Percentiles rank a stretch among this genome's conserved stretches.
Evolutionary conservation across 2,329 filamentous ascomycete species (phyloP).

Genomic region (Aspergillus tubingensis): DNA sequence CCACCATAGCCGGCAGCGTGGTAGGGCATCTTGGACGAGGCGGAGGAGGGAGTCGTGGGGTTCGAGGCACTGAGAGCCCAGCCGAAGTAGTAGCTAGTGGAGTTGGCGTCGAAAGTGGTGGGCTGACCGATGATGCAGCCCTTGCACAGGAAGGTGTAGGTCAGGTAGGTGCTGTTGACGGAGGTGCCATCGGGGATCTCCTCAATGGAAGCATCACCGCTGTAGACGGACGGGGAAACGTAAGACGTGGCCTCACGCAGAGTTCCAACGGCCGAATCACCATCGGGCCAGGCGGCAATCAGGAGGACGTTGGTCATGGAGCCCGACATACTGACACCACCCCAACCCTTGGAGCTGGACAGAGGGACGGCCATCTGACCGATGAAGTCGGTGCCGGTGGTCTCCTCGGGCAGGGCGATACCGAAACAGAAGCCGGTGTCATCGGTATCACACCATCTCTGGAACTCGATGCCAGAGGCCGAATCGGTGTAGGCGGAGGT

Average conservation of each 20-base stretch:
- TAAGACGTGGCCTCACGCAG: constrained; percentile 18
- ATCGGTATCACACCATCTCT: constrained; percentile 20
- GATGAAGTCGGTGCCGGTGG: constrained; percentile 17
- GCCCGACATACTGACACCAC: constrained; percentile 20
- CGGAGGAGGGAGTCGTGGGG: constrained; percentile 17
- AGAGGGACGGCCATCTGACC: constrained; percentile 21
- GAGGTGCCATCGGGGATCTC: constrained; percentile 20
- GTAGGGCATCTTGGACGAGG: constrained; percentile 16
- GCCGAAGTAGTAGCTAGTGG: constrained; percentile 19
- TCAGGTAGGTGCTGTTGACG: constrained; percentile 21
- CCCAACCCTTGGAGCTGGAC: constrained; percentile 19
- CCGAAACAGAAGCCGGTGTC: constrained; percentile 20
- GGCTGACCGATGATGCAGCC: constrained; percentile 18
- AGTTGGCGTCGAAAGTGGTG: constrained; percentile 15
- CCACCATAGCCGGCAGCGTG: constrained; percentile 21
- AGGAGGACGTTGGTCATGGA: constrained; percentile 19
- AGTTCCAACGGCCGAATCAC: constrained; percentile 14
- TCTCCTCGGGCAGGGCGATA: constrained; percentile 19
- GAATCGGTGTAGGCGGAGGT: constrained; percentile 22
- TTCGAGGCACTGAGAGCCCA: constrained; percentile 20
- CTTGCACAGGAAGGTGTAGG: constrained; percentile 23
- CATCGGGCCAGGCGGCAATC: constrained; percentile 21
- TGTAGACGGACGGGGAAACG: constrained; percentile 15
- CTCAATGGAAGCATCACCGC: constrained; percentile 15
- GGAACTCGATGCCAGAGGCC: constrained; percentile 20